phyloP scores from a whole-genome alignment of 2,329 filamentous ascomycete species.

The Zymoseptoria passerinii region DNA sequence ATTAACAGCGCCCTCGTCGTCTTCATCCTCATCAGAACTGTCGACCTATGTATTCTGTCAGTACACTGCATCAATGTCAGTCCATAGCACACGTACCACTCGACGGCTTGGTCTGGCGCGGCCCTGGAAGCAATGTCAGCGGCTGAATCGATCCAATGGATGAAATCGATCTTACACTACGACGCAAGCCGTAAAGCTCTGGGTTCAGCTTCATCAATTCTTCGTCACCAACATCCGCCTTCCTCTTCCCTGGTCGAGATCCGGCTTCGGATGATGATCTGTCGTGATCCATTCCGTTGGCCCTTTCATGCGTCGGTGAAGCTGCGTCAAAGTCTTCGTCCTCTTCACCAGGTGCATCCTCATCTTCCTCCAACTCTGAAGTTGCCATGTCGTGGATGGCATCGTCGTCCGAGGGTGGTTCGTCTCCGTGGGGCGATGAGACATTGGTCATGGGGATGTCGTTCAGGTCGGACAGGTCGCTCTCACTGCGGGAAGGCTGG shows the following conservation, averaged over 20 bases:
- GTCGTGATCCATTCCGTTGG: constrained; percentile 46
- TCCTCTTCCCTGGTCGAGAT: constrained; percentile 62
- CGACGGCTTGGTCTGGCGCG: constrained; percentile 55
- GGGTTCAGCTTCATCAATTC: constrained; percentile 85
- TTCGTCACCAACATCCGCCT: constrained; percentile 51
- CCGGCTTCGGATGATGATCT: constrained; percentile 64
- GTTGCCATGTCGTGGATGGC: constrained; percentile 38
- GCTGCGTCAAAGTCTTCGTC: constrained; percentile 69
- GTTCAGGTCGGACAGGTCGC: constrained; percentile 66
- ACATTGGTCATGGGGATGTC: constrained; percentile 43
- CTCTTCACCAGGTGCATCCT: constrained; percentile 44
- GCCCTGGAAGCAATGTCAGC: constrained; percentile 38
- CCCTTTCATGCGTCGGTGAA: constrained; percentile 37
- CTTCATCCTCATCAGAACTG: constrained; percentile 52
- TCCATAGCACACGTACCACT: constrained; percentile 41
- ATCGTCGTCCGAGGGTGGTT: constrained; percentile 34
- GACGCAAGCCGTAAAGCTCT: constrained; percentile 84
- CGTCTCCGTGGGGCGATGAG: constrained; percentile 33
- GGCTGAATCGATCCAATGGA: constrained; percentile 9
- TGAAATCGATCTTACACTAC: constrained; percentile 60
- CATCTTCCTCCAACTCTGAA: constrained; percentile 41
- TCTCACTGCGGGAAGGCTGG: constrained; percentile 55
- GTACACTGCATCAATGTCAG: constrained; percentile 1
- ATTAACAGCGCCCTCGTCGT: constrained; percentile 68
- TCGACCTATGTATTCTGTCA: constrained; percentile 41